Evolutionary conservation across 176 grass and related monocot species (phyloP).

Genomic region (Alloteropsis semialata): DNA sequence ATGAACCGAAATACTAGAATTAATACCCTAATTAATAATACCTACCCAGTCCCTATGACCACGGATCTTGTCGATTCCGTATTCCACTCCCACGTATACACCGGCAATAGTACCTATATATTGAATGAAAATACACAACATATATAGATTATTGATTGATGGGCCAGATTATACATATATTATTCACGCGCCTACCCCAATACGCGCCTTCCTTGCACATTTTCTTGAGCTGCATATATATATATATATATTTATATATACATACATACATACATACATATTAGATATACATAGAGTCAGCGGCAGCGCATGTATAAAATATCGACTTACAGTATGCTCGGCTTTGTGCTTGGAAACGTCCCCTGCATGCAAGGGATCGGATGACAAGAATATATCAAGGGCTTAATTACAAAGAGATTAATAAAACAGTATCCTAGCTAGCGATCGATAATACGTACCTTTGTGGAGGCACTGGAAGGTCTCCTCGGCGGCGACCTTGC

Average conservation of each 20-base stretch:
- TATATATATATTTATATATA: neutral
- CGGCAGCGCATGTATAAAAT: too few relatives aligned
- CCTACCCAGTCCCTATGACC: constrained; percentile 50
- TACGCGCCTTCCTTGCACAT: constrained; percentile 71
- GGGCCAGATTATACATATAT: too few relatives aligned
- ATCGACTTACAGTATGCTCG: constrained; percentile 51
- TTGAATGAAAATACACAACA: neutral
- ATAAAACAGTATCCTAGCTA: too few relatives aligned
- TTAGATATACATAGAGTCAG: too few relatives aligned
- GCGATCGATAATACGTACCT: constrained; percentile 26
- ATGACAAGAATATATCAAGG: too few relatives aligned
- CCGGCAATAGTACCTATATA: constrained; percentile 55
- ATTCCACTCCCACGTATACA: constrained; percentile 62
- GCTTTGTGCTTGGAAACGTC: constrained; percentile 40
- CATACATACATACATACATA: too few relatives aligned
- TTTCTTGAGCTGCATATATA: constrained; percentile 49
- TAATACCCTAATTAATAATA: too few relatives aligned
- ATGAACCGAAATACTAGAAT: too few relatives aligned
- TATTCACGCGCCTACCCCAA: too few relatives aligned
- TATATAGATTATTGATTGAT: too few relatives aligned
- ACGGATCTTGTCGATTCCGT: constrained; percentile 58
- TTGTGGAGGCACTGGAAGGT: constrained; percentile 50
- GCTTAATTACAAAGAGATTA: too few relatives aligned
- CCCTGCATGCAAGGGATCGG: too few relatives aligned
- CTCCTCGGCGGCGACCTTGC: constrained; percentile 64